Conservation (phyloP, 306 rosid species). For the Glycyrrhiza uralensis region DNA sequence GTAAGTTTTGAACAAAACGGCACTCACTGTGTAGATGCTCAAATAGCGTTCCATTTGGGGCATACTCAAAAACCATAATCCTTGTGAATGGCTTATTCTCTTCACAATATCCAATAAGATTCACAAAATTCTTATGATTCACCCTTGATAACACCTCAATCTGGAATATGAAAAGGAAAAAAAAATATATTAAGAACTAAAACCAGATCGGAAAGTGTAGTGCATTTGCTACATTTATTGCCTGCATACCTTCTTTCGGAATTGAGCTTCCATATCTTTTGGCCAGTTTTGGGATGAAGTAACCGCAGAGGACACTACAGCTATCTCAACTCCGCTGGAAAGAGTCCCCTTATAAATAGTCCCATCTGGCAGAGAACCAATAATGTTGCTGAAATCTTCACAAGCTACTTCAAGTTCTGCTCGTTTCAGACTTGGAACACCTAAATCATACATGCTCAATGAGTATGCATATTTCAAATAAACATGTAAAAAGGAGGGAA, state of each 20-base stretch:
- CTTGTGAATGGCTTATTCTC: constrained; percentile 88
- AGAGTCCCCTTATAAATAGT: constrained; percentile 88
- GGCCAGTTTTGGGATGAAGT: constrained; percentile 64
- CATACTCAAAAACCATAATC: constrained; percentile 94
- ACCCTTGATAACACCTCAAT: constrained; percentile 67
- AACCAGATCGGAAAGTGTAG: not conserved
- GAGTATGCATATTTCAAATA: not conserved
- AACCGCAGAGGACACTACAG: constrained; percentile 58
- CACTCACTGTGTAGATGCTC: constrained; percentile 90
- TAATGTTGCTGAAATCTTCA: constrained; percentile 93
- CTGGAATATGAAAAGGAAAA: constrained; percentile 37
- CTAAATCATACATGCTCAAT: constrained; percentile 37
- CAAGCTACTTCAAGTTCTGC: constrained; percentile 79
- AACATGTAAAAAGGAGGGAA: not conserved
- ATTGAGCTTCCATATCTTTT: constrained; percentile 58
- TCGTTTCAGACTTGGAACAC: constrained; percentile 84
- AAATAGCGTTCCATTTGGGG: constrained; percentile 90
- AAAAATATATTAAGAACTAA: not conserved
- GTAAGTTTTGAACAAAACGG: not conserved
- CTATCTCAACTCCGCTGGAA: constrained; percentile 95
- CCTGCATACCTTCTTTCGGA: constrained; percentile 64
- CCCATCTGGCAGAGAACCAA: constrained; percentile 55
- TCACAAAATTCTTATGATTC: constrained; percentile 90
- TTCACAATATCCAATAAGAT: constrained; percentile 83
- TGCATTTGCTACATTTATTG: not conserved